These are phyloP conservation scores for Tulasnella sp. DNA, from an alignment of 768 basidiomycete genomes.

Conservation along the genomic window DNA sequence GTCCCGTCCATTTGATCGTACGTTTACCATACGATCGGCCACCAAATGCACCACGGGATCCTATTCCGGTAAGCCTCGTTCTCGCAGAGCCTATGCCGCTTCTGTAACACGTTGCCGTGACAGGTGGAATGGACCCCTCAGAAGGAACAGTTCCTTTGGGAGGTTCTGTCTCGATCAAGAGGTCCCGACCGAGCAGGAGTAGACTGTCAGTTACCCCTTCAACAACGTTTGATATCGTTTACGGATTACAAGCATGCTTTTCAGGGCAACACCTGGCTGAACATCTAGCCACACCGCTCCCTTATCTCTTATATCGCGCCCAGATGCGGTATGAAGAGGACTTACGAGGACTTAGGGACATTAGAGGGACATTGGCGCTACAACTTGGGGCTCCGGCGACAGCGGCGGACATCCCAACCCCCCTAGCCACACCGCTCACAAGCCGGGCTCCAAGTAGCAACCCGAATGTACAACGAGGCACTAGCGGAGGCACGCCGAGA, in stretches of 20 bases:
- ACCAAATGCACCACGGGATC: conserved; percentile 40
- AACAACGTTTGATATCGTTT: neutral
- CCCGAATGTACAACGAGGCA: neutral
- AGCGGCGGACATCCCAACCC: neutral
- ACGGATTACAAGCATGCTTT: neutral
- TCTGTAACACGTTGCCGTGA: neutral
- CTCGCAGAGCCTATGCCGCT: neutral
- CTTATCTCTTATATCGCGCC: conserved; percentile 73
- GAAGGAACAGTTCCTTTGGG: conserved; percentile 78
- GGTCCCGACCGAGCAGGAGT: conserved; percentile 58
- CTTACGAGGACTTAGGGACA: conserved; percentile 36
- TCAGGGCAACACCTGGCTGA: conserved; percentile 74
- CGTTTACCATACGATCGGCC: conserved; percentile 60
- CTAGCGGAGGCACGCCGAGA: neutral
- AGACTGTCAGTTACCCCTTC: conserved; percentile 46
- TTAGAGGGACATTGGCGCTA: neutral
- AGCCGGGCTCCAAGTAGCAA: neutral
- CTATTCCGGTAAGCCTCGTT: conserved; percentile 25
- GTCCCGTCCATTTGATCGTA: conserved; percentile 57
- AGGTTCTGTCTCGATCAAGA: conserved; percentile 68
- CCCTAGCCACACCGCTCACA: neutral
- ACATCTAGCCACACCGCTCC: conserved; percentile 68
- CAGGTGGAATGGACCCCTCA: conserved; percentile 79
- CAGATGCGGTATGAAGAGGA: conserved; percentile 79
- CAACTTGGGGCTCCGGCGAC: neutral